Evolutionary conservation across 2,329 filamentous ascomycete genomes (phyloP), one percentile per base, ranked within the genome.

Genomic region (Bertia moriformis): DNA sequence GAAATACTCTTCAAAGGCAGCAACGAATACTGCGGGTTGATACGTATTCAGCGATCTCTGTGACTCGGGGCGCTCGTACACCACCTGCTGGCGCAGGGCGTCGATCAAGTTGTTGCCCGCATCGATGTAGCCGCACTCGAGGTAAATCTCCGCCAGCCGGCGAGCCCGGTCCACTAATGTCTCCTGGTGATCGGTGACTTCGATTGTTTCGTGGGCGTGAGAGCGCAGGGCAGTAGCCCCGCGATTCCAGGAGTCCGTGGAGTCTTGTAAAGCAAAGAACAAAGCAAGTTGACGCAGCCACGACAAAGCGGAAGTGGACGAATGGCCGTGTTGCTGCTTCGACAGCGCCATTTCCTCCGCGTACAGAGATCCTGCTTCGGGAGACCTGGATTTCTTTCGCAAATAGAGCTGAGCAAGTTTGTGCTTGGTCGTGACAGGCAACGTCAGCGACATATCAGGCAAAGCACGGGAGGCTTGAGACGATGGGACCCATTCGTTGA

Each of bases 331-430:
- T 7, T 10, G 10, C 32, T 35, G 10, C 32, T 35, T 35, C 10
- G 32, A 10, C 10, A 35, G 15, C 7, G 10, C 7, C 10, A 35
- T 7, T 18, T 35, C 32, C 15, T 35, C 32, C 32, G 15, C 17
- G 15, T 35, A 35, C 32, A 35, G 17, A 7, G 32, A 10, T 7
- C 32, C 10, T 10, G 32, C 32, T 7, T 35, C 32, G 32, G 7
- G 7, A 7, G 32, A 35, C 7, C 10, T 12, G 15, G 7, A 7
- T 7, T 35, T 35, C 32, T 18, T 13, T 7, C 32, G 32, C 10
- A 35, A 7, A 18, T 35, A 35, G 32, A 35, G 12, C 32, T 35
- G 32, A 12, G 32, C 32, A 18, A 35, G 32, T 15, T 35, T 35
- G 32, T 35, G 32, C 32, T 35, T 35, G 32, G 17, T 10, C 12